phyloP scores from a whole-genome alignment of 1,139 yeast species.

The Debaryomycetaceae sp. region DNA sequence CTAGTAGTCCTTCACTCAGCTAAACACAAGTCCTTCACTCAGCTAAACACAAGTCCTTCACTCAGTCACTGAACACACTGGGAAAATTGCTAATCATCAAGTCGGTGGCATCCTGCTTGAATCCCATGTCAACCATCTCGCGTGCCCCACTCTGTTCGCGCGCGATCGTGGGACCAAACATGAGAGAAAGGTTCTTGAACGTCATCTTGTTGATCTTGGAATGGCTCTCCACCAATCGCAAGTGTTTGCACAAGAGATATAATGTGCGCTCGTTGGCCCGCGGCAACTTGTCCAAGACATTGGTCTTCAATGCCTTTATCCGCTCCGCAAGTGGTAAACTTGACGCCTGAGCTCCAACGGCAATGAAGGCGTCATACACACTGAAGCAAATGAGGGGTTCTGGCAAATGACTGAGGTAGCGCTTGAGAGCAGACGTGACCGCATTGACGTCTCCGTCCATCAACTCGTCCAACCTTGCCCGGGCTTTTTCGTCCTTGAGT shows the following conservation, averaged over 20 bases:
- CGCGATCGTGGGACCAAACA: slow-evolving; percentile 89
- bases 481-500: slow-evolving; percentile 24
- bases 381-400: slow-evolving; percentile 73
- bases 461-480: slow-evolving; percentile 29
- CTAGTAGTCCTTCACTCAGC: no score
- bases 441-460: slow-evolving; percentile 72
- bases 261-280: slow-evolving; percentile 55
- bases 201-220: slow-evolving; percentile 62
- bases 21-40: no score
- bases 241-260: slow-evolving; percentile 48
- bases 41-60: no score
- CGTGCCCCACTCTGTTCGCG: slow-evolving; percentile 73
- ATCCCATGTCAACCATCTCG: slow-evolving; percentile 80
- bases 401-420: slow-evolving; percentile 76
- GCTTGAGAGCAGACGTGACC: slow-evolving; percentile 74
- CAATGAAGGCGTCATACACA: slow-evolving; percentile 56
- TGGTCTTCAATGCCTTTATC: slow-evolving; percentile 15
- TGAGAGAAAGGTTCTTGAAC: slow-evolving; percentile 72
- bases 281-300: slow-evolving; percentile 42
- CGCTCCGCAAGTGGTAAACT: slow-evolving; percentile 18
- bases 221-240: slow-evolving; percentile 42
- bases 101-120: slow-evolving; percentile 72
- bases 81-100: slow-evolving; percentile 51
- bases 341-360: slow-evolving; percentile 25
- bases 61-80: slow-evolving; percentile 22